Evolutionary conservation across 768 basidiomycete genomes (phyloP).

Genomic region (Mycena vulgaris): DNA sequence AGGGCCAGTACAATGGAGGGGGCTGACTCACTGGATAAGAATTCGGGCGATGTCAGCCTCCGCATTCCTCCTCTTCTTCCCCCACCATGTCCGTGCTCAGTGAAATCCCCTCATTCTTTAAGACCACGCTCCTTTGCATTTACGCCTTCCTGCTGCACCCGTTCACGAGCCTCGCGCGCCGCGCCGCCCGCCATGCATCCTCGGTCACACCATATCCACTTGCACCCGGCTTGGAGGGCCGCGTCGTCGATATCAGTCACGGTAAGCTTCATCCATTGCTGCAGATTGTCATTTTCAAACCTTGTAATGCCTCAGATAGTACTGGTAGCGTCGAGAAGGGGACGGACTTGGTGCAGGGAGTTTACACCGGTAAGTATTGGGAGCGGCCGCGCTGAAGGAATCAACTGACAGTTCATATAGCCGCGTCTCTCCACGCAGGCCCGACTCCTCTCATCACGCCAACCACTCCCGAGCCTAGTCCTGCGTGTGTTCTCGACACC

Average conservation of each 20-base stretch:
- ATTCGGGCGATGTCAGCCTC: no score
- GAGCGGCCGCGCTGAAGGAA: not conserved
- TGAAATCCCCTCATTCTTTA: constrained; percentile 30
- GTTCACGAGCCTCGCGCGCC: constrained; percentile 10
- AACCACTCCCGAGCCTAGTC: not conserved
- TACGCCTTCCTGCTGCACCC: constrained; percentile 15
- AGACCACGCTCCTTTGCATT: constrained; percentile 34
- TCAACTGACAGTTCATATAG: not conserved
- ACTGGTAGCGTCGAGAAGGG: not conserved
- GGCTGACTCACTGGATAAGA: no score
- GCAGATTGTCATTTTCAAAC: not conserved
- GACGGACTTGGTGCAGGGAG: not conserved
- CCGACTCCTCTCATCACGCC: no score
- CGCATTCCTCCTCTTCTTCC: not conserved
- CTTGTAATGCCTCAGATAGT: not conserved
- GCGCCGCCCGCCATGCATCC: not conserved
- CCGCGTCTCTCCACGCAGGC: no score
- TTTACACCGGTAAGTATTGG: not conserved
- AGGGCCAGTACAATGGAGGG: no score
- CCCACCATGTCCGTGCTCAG: constrained; percentile 12
- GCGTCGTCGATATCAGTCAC: constrained; percentile 15
- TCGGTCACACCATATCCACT: constrained; percentile 30
- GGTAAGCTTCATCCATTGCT: constrained; percentile 1
- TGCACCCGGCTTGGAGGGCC: constrained; percentile 24
- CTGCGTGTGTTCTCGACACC: not conserved